phyloP scores from a whole-genome alignment of 352 stramenopile species.

The Peronosclerospora sorghi region DNA sequence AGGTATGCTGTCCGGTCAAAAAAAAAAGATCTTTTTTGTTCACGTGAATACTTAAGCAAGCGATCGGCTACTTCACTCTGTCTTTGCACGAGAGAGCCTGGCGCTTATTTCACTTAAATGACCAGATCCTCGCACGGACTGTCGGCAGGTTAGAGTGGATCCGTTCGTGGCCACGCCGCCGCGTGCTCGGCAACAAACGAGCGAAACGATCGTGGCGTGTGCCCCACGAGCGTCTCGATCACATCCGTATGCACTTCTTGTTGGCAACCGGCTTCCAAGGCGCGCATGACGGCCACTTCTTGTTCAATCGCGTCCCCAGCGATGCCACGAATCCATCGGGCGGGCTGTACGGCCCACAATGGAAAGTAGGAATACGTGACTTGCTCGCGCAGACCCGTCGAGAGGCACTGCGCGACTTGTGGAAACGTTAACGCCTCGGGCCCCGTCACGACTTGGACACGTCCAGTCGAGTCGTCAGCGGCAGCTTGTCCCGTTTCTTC shows the following conservation, averaged over 20 bases:
- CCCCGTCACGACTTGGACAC: slow-evolving; percentile 29
- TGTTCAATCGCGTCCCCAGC: slow-evolving; percentile 44
- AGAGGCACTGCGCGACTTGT: slow-evolving; percentile 36
- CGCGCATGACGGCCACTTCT: slow-evolving; percentile 35
- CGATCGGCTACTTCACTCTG: no score
- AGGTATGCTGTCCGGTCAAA: no score
- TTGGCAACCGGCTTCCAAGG: slow-evolving; percentile 35
- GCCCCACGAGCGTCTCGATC: slow-evolving; percentile 29
- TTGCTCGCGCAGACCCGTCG: slow-evolving; percentile 22
- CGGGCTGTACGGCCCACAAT: slow-evolving; percentile 59
- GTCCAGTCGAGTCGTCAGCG: background rate
- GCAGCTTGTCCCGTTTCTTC: slow-evolving; percentile 1
- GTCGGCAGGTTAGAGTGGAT: no score
- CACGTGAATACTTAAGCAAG: no score
- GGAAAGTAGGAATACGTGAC: slow-evolving; percentile 60
- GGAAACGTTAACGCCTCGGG: slow-evolving; percentile 46
- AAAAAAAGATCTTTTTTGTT: no score
- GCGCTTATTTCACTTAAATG: no score
- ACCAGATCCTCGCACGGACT: no score
- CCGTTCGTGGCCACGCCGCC: slow-evolving; percentile 25
- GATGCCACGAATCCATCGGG: slow-evolving; percentile 62
- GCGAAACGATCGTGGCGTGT: slow-evolving; percentile 24
- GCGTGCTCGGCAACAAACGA: slow-evolving; percentile 40
- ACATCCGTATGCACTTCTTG: slow-evolving; percentile 18
- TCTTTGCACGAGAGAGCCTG: no score